phyloP scores from a whole-genome alignment of 2,329 filamentous ascomycete genomes.

The Nakataea oryzae region DNA sequence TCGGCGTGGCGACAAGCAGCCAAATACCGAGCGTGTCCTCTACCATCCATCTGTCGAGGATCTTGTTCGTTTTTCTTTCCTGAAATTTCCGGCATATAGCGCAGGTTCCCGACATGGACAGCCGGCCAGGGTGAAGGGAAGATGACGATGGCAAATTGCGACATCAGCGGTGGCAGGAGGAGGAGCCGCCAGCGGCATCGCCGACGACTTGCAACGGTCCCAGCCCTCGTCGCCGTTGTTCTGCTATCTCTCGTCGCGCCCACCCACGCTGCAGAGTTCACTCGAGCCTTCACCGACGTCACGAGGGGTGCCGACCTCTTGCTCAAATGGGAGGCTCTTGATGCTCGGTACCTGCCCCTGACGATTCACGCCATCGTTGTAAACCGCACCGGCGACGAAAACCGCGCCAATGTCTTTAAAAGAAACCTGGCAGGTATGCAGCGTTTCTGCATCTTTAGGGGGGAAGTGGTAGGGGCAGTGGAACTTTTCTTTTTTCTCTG shows the following conservation, averaged over 20 bases:
- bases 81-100: neutral
- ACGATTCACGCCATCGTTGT: slow-evolving; percentile 14
- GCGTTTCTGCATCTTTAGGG: neutral
- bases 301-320: slow-evolving; percentile 8
- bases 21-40: too few relatives aligned
- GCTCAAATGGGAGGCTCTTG: slow-evolving; percentile 12
- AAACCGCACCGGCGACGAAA: slow-evolving; percentile 8
- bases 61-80: neutral
- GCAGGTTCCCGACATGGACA: neutral
- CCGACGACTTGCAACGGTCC: neutral
- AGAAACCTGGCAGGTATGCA: slow-evolving; percentile 14
- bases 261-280: slow-evolving; percentile 10
- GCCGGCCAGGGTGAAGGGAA: neutral
- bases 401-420: slow-evolving; percentile 8
- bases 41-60: too few relatives aligned
- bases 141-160: neutral
- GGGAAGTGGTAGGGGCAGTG: too few relatives aligned
- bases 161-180: neutral
- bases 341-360: slow-evolving; percentile 12
- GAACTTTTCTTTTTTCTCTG: too few relatives aligned
- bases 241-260: neutral
- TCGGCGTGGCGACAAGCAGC: too few relatives aligned
- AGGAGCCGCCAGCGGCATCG: neutral
- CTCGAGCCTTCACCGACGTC: slow-evolving; percentile 14
- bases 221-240: neutral